Evolutionary conservation across 441 rosid genomes (phyloP), one percentile per base, ranked within the genome.

Genomic region (Jatropha multifida): DNA sequence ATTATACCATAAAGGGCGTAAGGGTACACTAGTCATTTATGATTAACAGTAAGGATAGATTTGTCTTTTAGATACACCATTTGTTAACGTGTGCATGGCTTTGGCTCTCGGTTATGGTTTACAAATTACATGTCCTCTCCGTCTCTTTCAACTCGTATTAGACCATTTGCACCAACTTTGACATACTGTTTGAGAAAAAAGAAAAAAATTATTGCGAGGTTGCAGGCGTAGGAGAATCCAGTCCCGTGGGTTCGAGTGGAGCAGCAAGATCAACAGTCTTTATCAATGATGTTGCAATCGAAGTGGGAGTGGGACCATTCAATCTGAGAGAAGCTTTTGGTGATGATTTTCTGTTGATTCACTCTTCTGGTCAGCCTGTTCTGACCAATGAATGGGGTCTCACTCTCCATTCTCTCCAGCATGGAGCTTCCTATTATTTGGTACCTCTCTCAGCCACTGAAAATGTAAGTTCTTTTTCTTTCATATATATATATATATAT

Each of bases 291-390:
- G 87, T 96, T 68, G 92, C 93, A 17, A 82, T 93, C 64, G 96
- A 96, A 71, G 88, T 95, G 51, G 81, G 81, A 1, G 67, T 68
- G 10, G 94, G 94, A 44, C 95, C 96, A 10, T 89, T 95, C 77
- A 93, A 90, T 77, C 90, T 93, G 67, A 84, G 90, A 60, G 97
- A 90, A 75, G 92, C 97, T 32, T 95, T 95, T 32, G 99, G 99
- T 40, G 97, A 90, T 65, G 94, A 92, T 58, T 88, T 84, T 12
- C 82, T 90, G 64, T 81, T 95, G 68, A 82, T 95, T 61, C 83
- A 90, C 81, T 89, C 97, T 3, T 77, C 92, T 1, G 98, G 99
- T 68, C 94, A 90, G 61, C 93, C 93, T 54, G 87, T 96, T 77
- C 85, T 88, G 62, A 90, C 97, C 26, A 86, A 90, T 73, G 94